phyloP scores from a whole-genome alignment of 306 rosid species.

The Rosa lucieae region DNA sequence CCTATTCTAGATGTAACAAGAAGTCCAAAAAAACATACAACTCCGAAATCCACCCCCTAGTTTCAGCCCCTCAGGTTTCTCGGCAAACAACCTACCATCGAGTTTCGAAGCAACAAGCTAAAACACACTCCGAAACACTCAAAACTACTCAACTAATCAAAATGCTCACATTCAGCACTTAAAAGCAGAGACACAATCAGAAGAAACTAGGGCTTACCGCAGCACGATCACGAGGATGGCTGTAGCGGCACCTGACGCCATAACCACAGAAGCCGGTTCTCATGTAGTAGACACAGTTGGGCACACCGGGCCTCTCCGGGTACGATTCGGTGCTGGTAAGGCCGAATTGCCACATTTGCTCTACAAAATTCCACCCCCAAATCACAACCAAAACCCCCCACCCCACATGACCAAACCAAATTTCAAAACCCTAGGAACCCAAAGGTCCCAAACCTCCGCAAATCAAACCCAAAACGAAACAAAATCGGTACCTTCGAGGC shows the following conservation, averaged over 20 bases:
- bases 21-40: background rate
- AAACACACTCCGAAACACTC: background rate
- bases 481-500: slow-evolving; percentile 54
- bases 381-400: slow-evolving; percentile 26
- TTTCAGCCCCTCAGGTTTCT: background rate
- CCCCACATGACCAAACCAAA: slow-evolving; percentile 22
- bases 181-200: background rate
- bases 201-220: slow-evolving; percentile 52
- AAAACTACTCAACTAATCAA: background rate
- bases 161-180: background rate
- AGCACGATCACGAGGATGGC: slow-evolving; percentile 85
- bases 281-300: slow-evolving; percentile 85
- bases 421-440: slow-evolving; percentile 46
- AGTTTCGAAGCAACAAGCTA: slow-evolving; percentile 1
- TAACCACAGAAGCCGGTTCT: slow-evolving; percentile 85
- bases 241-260: slow-evolving; percentile 80
- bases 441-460: background rate
- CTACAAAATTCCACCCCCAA: slow-evolving; percentile 37
- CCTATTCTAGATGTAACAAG: background rate
- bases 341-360: slow-evolving; percentile 80
- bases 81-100: slow-evolving; percentile 13
- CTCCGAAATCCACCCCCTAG: background rate
- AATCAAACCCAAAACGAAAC: background rate
- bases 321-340: slow-evolving; percentile 55
- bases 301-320: slow-evolving; percentile 75